Base-by-base conservation (phyloP, 495 filamentous ascomycete genomes). In the Xanthoparmelia taractica region DNA sequence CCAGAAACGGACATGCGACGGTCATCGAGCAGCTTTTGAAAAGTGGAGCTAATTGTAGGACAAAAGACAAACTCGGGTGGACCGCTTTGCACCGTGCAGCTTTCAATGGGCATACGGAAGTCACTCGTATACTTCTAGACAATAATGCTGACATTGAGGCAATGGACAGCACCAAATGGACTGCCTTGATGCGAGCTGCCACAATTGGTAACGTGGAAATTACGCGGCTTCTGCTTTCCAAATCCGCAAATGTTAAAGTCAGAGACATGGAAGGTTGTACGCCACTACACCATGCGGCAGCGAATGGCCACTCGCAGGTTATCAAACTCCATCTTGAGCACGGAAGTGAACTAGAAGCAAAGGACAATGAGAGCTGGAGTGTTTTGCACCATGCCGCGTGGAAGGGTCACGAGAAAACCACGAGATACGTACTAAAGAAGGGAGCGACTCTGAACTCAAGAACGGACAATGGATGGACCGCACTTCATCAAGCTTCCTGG, bases 401-500 rank as follows among this genome's bases (percentile, higher is more conserved):
- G 40, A 43, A 43, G 18, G 40, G 40, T 4, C 40, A 43, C 20
- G 40, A 43, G 40, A 43, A 43, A 13, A 43, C 18, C 0, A 17
- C 20, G 15, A 43, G 40, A 43, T 43, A 43, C 20, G 4, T 43
- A 8, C 40, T 43, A 3, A 43, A 43, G 40, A n/a, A 43, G 4
- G 40, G 40, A 15, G 40, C 40, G 15, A 43, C 18, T 43, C 17
- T 43, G 40, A 15, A 43, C 40, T 43, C 40, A 4, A 43, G 40
- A 43, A 17, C 40, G 15, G 40, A 43, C 3, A 43, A 43, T 60
- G 63, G 65, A 15, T 38, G 60, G 41, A 67, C 65, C 20, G 37
- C 65, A 29, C 57, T 67, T 8, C 63, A 67, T 41, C 63, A 65
- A 45, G 65, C 63, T n/a, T 48, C 65, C 29, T 31, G 57, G 23